Evolutionary conservation across 2,329 filamentous ascomycete species (phyloP), one percentile per base, ranked within the genome.

Genomic region (Clarireedia hainanense): DNA sequence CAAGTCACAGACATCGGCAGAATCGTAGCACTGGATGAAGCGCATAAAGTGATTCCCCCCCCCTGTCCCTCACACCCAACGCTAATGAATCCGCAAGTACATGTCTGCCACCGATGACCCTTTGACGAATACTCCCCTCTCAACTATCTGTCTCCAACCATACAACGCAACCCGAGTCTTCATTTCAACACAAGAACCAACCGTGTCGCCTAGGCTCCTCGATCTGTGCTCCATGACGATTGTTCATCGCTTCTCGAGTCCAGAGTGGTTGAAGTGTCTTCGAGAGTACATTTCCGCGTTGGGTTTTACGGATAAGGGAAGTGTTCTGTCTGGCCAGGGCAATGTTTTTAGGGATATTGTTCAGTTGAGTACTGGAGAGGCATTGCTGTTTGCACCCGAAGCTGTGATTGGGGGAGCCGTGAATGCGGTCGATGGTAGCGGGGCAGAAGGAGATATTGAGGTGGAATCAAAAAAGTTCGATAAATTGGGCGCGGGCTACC

Each of bases 111-210:
- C 78, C 0, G 68, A 74, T 0, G 81, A 84, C 42, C 79, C 80
- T 0, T 75, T 91, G 27, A 90, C 85, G 0, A 75, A 85, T 5
- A 75, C 75, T 0, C 73, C 91, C 0, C 72, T 89, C 0, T 73
- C 75, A 0, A 78, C 80, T 0, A 85, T 92, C 60, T 79, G 88
- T 0, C 74, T 85, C 17, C 87, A 92, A 68, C 81, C 87, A 0
- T 88, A 92, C 65, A 70, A 83, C 0, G 87, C 78, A 0, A 76
- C 79, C 0, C 78, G 88, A 0, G 75, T 91, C 4, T 67, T 92
- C 43, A 84, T 92, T 34, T 84, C 86, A 0, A 92, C 88, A 0
- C 87, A 94, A 65, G 88, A 92, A 63, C 88, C 88, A 0, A 89
- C 85, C 0, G 76, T 91, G 4, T 85, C 84, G 0, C 80, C 83